Evolutionary conservation across 805 yeast species (phyloP), one percentile per base, ranked within the genome.

Genomic region (Nakazawaea ishiwadae): DNA sequence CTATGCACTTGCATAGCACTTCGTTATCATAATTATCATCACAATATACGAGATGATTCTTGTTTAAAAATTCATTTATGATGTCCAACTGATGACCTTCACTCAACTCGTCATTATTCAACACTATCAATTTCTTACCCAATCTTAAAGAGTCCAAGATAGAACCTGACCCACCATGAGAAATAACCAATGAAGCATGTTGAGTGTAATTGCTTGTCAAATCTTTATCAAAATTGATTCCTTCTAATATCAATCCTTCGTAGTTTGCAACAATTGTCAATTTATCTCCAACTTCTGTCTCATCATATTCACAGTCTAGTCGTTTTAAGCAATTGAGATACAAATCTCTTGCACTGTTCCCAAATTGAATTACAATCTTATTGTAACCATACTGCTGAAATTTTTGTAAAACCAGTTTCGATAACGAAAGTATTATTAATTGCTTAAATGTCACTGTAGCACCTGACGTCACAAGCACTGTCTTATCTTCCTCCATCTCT

Each of bases 121-220:
- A 82, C 5, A 84, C 89, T 1, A 90, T 63, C 42, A 88, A 62
- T 18, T 73, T 76, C 53, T 77, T 81, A 1, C 60, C 40, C 21
- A 54, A 53, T 17, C 93, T 68, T 28, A 88, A 59, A 0, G 85
- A 71, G 53, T 91, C 99, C 20, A 93, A 59, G 6, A 91, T 84
- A 0, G 96, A 86, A 2, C 99, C 99, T 0, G 98, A 87, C 1
- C 84, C 84, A 0, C 96, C 97, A 57, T 93, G 98, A 0, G 96
- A 80, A 10, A 93, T 71, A 9, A 91, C 85, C 32, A 87, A 50
- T 38, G 78, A 77, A 2, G 80, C 66, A 1, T 54, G 29, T 0
- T 50, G 35, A 2, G 87, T 74, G 44, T 69, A 66, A 0, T 59
- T 51, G 3, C 51, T 53, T 19, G 77, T 63, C 29, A 63, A 45